Evolutionary conservation across 768 basidiomycete species (phyloP), one percentile per base, ranked within the genome.

Genomic region (Hydnum rufescens): DNA sequence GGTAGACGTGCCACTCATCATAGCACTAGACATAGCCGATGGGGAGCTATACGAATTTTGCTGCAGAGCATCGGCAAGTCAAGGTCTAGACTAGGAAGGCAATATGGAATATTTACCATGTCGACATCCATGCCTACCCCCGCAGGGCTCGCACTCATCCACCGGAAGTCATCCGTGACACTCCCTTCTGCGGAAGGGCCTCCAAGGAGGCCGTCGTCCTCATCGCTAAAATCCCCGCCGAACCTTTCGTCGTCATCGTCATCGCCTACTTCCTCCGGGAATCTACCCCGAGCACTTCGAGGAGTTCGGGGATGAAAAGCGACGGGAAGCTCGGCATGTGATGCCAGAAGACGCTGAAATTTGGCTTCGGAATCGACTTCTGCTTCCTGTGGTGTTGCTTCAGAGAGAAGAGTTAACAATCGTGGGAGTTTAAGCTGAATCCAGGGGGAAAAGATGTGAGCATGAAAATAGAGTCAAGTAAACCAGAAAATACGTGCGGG

Each of bases 291-390:
- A 25, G 55, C 55, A 25, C 36, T 49, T 8, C 55, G 55, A 3
- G 55, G 55, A 16, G 55, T 55, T 19, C 55, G 44, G 5, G 55
- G 55, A 30, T 55, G 48, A 39, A 55, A 55, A 8, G 55, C 43
- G 28, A 51, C 36, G 19, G 55, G 55, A 19, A 55, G 25, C 34
- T 56, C 55, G 19, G 55, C 55, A 32, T 56, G 55, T 5, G 55
- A 56, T 3, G 55, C 54, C 28, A 56, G 30, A 19, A 56, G 51
- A 8, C 55, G 54, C 49, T 55, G 55, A 54, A 56, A 56, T 8
- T 28, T 4, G 3, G 54, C 53, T 44, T 56, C 55, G 23, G 55
- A 56, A 39, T 50, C 47, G 46, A 56, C 43, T 43, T 55, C 55
- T 16, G 44, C 54, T 8, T 50, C 49, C 1, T 6, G 29, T 5